These are phyloP conservation scores for Aurantiochytrium sp. DNA, from an alignment of 108 stramenopile genomes.

Conservation along the genomic window DNA sequence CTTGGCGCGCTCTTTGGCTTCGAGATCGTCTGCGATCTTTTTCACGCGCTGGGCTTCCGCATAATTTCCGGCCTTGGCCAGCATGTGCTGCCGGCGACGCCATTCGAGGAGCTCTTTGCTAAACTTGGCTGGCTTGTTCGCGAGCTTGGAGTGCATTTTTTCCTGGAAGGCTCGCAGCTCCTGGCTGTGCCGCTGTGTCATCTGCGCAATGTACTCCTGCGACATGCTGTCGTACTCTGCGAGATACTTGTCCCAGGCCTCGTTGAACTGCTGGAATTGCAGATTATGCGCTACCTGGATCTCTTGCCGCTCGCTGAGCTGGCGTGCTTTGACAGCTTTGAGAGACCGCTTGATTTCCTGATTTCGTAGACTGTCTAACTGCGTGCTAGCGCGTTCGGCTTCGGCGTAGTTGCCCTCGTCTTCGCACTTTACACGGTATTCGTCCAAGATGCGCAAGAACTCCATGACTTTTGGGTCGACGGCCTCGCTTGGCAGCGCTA, in stretches of 20 bases:
- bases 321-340: conserved; percentile 51
- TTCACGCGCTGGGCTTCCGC: conserved; percentile 56
- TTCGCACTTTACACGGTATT: conserved; percentile 58
- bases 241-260: conserved; percentile 58
- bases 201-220: conserved; percentile 60
- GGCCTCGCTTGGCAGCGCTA: conserved; percentile 26
- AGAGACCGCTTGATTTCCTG: conserved; percentile 57
- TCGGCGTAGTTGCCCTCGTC: conserved; percentile 59
- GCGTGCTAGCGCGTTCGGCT: conserved; percentile 47
- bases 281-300: conserved; percentile 63
- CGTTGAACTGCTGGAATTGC: conserved; percentile 60
- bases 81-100: conserved; percentile 52
- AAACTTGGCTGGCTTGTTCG: conserved; percentile 53
- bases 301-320: conserved; percentile 53
- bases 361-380: conserved; percentile 46
- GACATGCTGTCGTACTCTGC: conserved; percentile 63
- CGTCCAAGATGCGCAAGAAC: conserved; percentile 56
- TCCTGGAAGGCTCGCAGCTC: conserved; percentile 50
- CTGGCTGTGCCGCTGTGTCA: conserved; percentile 57
- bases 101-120: conserved; percentile 55
- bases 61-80: conserved; percentile 57
- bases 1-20: conserved; percentile 48
- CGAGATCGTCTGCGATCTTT: conserved; percentile 52
- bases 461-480: conserved; percentile 57
- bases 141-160: conserved; percentile 43